A percentile compares a stretch with the other conserved stretches of the same genome.
These are phyloP conservation scores for Backusella tarrabulga DNA, from an alignment of 192 early-diverging fungal species.

Conservation along the genomic window DNA sequence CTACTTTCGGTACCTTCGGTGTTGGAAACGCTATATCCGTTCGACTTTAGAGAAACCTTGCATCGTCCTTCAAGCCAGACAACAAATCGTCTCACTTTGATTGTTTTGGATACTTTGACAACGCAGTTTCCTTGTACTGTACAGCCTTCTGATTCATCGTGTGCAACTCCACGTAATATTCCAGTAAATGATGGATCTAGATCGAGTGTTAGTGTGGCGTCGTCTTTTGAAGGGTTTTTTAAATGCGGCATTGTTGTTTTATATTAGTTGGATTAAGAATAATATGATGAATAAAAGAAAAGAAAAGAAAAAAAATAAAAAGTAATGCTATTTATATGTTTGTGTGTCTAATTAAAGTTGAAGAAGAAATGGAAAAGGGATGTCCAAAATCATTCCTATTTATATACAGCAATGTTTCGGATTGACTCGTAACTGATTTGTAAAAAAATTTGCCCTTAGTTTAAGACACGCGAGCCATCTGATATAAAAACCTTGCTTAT, in stretches of 20 bases:
- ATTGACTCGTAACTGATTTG: constrained; percentile 1
- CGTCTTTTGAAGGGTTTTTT: constrained; percentile 16
- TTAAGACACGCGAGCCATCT: constrained; percentile 3
- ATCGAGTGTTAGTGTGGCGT: constrained; percentile 10
- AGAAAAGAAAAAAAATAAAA: background rate
- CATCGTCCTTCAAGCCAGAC: constrained; percentile 31
- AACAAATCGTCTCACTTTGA: constrained; percentile 21
- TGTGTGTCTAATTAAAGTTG: background rate
- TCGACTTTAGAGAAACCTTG: constrained; percentile 19
- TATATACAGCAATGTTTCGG: background rate
- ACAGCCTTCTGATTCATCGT: constrained; percentile 38
- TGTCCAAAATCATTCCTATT: background rate
- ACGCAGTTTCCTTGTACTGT: constrained; percentile 22
- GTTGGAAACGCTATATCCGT: background rate
- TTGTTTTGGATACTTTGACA: constrained; percentile 18
- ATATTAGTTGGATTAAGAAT: background rate
- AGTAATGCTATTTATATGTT: background rate
- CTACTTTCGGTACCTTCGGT: constrained; percentile 21
- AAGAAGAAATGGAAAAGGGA: background rate
- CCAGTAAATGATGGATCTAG: constrained; percentile 35
- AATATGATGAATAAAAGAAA: background rate
- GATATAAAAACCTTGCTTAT: background rate
- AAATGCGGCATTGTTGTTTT: constrained; percentile 7
- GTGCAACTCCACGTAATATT: constrained; percentile 20
- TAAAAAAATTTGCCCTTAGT: background rate